phyloP scores from a whole-genome alignment of 352 stramenopile genomes.

The Phytophthora citrophthora region DNA sequence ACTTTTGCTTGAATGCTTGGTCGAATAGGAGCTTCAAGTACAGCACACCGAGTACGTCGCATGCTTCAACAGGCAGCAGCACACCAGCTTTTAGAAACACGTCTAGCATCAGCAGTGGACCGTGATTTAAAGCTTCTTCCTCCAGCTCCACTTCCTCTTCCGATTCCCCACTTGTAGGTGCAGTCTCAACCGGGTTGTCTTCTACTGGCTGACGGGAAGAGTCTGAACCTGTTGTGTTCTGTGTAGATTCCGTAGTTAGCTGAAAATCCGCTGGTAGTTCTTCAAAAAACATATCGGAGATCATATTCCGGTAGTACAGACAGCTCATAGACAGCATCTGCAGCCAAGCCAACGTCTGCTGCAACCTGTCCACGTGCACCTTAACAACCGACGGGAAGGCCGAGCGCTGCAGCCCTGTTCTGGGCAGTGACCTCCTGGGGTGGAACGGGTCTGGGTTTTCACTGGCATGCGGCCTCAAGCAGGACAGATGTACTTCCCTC shows the following conservation, averaged over 20 bases:
- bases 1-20: slow-evolving; percentile 81
- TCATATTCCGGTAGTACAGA: slow-evolving; percentile 65
- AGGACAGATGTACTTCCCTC: slow-evolving; percentile 59
- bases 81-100: slow-evolving; percentile 79
- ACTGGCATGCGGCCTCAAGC: slow-evolving; percentile 39
- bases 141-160: slow-evolving; percentile 20
- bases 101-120: slow-evolving; percentile 54
- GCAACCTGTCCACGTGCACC: slow-evolving; percentile 58
- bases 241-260: slow-evolving; percentile 26
- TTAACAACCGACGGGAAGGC: slow-evolving; percentile 57
- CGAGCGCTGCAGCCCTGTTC: slow-evolving; percentile 45
- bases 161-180: slow-evolving; percentile 9
- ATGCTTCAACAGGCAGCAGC: slow-evolving; percentile 71
- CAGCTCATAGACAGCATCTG: slow-evolving; percentile 80
- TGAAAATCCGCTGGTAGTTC: slow-evolving; percentile 59
- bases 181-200: slow-evolving; percentile 16
- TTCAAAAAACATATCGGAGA: slow-evolving; percentile 67
- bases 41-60: slow-evolving; percentile 79
- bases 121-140: slow-evolving; percentile 1
- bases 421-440: slow-evolving; percentile 44
- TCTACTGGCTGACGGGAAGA: slow-evolving; percentile 15
- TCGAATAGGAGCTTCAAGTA: slow-evolving; percentile 87
- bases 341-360: slow-evolving; percentile 70
- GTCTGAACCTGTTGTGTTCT: not conserved
- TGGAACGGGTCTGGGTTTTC: slow-evolving; percentile 44